Percentiles rank a stretch among this genome's conserved stretches.
Conservation (phyloP, 2,329 filamentous ascomycete genomes). For the Ophiosphaerella herpotricha region DNA sequence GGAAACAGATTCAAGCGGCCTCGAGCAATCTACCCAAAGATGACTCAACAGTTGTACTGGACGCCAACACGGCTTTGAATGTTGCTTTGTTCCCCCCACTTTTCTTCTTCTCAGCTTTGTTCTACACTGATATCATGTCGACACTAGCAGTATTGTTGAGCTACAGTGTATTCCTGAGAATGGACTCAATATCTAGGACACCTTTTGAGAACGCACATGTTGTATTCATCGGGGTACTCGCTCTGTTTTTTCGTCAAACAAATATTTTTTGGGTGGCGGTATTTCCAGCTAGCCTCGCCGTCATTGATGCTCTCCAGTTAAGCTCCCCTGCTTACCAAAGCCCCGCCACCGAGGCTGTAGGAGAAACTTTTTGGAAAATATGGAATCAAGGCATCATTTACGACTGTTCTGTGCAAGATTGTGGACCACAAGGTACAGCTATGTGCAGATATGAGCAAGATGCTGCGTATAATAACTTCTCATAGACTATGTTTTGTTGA, state of each 20-base stretch:
- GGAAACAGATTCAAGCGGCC: background rate
- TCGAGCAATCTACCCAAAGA: background rate
- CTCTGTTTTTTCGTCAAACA: slow-evolving; percentile 84
- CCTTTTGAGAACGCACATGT: slow-evolving; percentile 15
- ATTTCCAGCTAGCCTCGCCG: slow-evolving; percentile 66
- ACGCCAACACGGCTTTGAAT: slow-evolving; percentile 72
- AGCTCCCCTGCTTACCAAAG: slow-evolving; percentile 2
- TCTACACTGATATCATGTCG: slow-evolving; percentile 91
- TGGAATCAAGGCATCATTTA: slow-evolving; percentile 30
- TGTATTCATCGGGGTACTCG: slow-evolving; percentile 63
- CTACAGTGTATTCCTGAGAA: slow-evolving; percentile 59
- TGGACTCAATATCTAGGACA: slow-evolving; percentile 11
- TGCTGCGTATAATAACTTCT: slow-evolving; percentile 2
- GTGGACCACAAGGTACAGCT: slow-evolving; percentile 28
- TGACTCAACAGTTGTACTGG: slow-evolving; percentile 42
- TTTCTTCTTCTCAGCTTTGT: slow-evolving; percentile 95
- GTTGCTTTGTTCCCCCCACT: slow-evolving; percentile 83
- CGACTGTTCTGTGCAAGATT: slow-evolving; percentile 28
- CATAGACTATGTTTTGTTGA: slow-evolving; percentile 33
- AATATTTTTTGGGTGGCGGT: slow-evolving; percentile 95
- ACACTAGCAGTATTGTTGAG: slow-evolving; percentile 73
- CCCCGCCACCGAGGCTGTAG: background rate
- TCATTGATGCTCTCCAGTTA: slow-evolving; percentile 34
- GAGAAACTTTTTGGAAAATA: slow-evolving; percentile 13
- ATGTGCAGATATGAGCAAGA: background rate